Evolutionary conservation across 768 basidiomycete genomes (phyloP), one percentile per base, ranked within the genome.

Genomic region (Collybiopsis confluens): DNA sequence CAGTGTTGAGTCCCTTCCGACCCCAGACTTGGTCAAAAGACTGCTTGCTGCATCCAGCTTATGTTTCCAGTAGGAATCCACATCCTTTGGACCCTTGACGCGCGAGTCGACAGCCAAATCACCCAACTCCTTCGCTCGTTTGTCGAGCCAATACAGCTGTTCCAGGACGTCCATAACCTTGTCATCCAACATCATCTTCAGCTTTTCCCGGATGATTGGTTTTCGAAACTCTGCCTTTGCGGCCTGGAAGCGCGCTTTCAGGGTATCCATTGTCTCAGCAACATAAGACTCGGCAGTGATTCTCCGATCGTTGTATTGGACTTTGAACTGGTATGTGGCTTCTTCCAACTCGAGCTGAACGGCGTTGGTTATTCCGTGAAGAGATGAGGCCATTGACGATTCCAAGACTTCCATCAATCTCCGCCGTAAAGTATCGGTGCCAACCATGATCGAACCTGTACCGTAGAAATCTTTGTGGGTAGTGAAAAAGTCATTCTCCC

Each of bases 271-370:
- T 2, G 95, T 94, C 71, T 98, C 97, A 6, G 97, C 95, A 45
- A 99, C 92, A 66, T 99, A 99, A 1, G 92, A 94, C 68, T 99
- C 97, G 10, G 97, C 86, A 1, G 90, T 88, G 56, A 98, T 90
- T 21, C 92, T 82, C 21, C 92, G 85, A 70, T 99, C 97, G 65
- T 99, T 99, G 73, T 92, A 92, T 67, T 95, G 89, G 2, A 99
- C 97, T 71, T 99, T 99, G 82, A 99, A 99, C 68, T 98, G 97
- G 68, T 99, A 99, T 11, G 86, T 87, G 2, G 97, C 86, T 63
- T 98, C 97, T 69, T 99, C 97, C 8, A 99, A 78, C 67, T 99
- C 97, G 36, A 98, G 82, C 62, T 97, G 93, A 9, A 98, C 97
- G 2, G 93, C 93, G 69, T 98, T 98, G 55, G 92, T 91, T 67